Percentiles rank a stretch among this genome's conserved stretches.
These are phyloP conservation scores for Hamigera avellanea DNA, from an alignment of 495 filamentous ascomycete genomes.

Conservation along the genomic window DNA sequence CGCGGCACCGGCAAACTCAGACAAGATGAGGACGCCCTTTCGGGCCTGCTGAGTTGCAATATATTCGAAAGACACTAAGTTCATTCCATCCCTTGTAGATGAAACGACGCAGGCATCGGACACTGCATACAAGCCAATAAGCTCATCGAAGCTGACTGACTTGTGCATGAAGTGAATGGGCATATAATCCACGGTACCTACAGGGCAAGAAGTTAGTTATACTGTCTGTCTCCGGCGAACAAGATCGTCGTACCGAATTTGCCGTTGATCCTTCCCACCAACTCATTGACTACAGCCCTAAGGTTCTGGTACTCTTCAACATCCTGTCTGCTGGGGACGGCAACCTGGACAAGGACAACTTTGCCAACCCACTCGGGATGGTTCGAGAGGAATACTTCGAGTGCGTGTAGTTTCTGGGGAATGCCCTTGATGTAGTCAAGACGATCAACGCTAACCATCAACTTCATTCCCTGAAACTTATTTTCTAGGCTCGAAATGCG, in stretches of 20 bases:
- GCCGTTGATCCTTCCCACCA: slow-evolving; percentile 80
- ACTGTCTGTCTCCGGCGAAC: neutral
- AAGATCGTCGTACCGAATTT: slow-evolving; percentile 54
- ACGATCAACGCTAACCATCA: slow-evolving; percentile 83
- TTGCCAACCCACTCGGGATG: slow-evolving; percentile 87
- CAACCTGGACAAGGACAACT: slow-evolving; percentile 81
- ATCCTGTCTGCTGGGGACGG: slow-evolving; percentile 72
- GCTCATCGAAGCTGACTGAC: slow-evolving; percentile 69
- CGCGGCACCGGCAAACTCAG: slow-evolving; percentile 78
- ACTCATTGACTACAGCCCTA: slow-evolving; percentile 73
- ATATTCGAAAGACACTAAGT: slow-evolving; percentile 84
- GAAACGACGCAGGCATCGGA: slow-evolving; percentile 79
- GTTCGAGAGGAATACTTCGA: slow-evolving; percentile 78
- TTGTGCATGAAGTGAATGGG: slow-evolving; percentile 88
- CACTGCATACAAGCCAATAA: slow-evolving; percentile 73
- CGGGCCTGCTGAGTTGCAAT: slow-evolving; percentile 71
- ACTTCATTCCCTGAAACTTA: slow-evolving; percentile 76
- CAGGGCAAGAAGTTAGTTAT: neutral
- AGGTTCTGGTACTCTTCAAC: slow-evolving; percentile 89
- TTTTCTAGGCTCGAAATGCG: slow-evolving; percentile 63
- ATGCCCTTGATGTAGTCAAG: slow-evolving; percentile 90
- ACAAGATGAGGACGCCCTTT: slow-evolving; percentile 76
- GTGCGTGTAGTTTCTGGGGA: slow-evolving; percentile 77
- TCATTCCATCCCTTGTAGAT: slow-evolving; percentile 85
- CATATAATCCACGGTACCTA: slow-evolving; percentile 76